Evolutionary conservation across 2,329 filamentous ascomycete genomes (phyloP).

Genomic region (Calonectria montana): DNA sequence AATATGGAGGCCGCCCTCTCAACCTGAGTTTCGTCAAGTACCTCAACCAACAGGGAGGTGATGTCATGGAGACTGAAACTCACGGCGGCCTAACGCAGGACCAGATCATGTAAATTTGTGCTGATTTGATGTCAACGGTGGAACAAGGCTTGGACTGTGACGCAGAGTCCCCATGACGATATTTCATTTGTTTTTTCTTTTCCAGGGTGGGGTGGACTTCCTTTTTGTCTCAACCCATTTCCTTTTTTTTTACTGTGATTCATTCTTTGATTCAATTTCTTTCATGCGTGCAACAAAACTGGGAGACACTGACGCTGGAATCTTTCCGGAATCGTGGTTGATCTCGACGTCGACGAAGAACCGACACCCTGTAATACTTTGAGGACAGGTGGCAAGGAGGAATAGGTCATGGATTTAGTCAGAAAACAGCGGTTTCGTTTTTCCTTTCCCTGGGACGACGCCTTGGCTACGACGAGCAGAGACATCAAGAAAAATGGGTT

Average conservation of each 20-base stretch:
- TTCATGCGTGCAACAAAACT: constrained; percentile 39
- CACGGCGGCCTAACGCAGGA: constrained; percentile 88
- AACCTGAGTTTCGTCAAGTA: constrained; percentile 96
- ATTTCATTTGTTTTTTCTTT: constrained; percentile 19
- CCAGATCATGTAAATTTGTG: constrained; percentile 84
- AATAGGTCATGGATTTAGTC: constrained; percentile 30
- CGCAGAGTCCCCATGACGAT: constrained; percentile 21
- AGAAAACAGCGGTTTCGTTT: constrained; percentile 25
- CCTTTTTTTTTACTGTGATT: constrained; percentile 39
- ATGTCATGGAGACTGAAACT: constrained; percentile 87
- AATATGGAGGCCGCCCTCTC: constrained; percentile 94
- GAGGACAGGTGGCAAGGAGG: constrained; percentile 31
- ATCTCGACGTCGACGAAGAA: constrained; percentile 36
- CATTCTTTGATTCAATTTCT: constrained; percentile 31
- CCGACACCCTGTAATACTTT: constrained; percentile 37
- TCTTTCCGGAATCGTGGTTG: constrained; percentile 34
- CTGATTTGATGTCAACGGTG: constrained; percentile 21
- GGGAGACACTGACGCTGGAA: constrained; percentile 37
- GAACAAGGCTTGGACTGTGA: constrained; percentile 15
- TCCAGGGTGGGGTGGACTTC: constrained; percentile 13
- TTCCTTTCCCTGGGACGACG: constrained; percentile 23
- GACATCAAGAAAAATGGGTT: constrained; percentile 28
- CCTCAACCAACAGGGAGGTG: constrained; percentile 73
- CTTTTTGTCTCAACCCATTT: constrained; percentile 18
- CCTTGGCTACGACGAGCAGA: constrained; percentile 31